These are phyloP conservation scores for Ceratocystis colombiana DNA, from an alignment of 2,329 filamentous ascomycete genomes.

Conservation along the genomic window DNA sequence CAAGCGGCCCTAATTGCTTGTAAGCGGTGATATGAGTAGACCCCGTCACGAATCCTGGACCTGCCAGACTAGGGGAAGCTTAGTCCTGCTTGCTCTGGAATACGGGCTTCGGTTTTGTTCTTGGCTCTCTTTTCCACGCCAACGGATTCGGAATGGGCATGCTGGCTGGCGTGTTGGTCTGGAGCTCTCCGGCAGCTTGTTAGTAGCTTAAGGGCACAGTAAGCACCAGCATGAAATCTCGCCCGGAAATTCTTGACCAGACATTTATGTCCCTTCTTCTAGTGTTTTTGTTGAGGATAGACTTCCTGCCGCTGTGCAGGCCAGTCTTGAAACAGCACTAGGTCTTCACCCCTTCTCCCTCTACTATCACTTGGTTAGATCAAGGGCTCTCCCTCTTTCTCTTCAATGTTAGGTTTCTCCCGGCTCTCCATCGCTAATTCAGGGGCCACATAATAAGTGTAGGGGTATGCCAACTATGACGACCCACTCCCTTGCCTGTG, in stretches of 20 bases:
- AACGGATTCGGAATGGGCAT: neutral
- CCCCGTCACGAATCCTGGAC: neutral
- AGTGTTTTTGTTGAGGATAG: too few species aligned
- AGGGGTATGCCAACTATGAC: neutral
- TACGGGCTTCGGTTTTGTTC: neutral
- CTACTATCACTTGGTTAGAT: neutral
- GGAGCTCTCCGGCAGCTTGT: too few species aligned
- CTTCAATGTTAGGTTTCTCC: neutral
- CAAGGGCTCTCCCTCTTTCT: neutral
- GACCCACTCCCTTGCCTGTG: neutral
- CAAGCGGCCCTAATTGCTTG: constrained; percentile 8
- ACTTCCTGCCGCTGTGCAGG: too few species aligned
- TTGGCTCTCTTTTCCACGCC: neutral
- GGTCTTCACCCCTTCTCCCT: neutral
- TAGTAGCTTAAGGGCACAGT: too few species aligned
- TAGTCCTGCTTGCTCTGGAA: neutral
- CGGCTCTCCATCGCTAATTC: constrained; percentile 21
- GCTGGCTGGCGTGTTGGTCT: too few species aligned
- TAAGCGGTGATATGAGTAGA: constrained; percentile 3
- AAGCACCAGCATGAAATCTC: neutral
- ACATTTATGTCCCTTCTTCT: too few species aligned
- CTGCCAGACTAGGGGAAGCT: constrained; percentile 1
- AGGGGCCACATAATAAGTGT: constrained; percentile 11
- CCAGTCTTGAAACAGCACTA: neutral
- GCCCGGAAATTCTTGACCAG: neutral